A percentile compares a stretch with the other conserved stretches of the same genome.
phyloP scores from a whole-genome alignment of 1,284 basidiomycete genomes.

The Schizophyllum amplum region DNA sequence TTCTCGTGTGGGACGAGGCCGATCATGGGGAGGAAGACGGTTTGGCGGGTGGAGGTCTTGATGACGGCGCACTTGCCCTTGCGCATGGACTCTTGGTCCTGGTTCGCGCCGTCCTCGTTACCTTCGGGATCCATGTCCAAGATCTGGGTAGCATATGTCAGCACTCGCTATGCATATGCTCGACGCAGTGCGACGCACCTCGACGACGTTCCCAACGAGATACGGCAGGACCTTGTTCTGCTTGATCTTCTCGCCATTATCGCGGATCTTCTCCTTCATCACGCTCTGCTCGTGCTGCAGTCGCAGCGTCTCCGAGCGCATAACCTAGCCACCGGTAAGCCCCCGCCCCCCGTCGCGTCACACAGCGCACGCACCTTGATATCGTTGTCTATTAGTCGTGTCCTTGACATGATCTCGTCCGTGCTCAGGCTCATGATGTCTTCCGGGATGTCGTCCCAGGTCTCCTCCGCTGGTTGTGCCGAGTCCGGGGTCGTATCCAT shows the following conservation, averaged over 20 bases:
- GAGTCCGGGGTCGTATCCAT: slow-evolving; percentile 74
- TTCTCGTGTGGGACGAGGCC: slow-evolving; percentile 91
- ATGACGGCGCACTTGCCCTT: slow-evolving; percentile 98
- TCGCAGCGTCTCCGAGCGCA: slow-evolving; percentile 89
- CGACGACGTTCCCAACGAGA: slow-evolving; percentile 95
- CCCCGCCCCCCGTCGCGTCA: background rate
- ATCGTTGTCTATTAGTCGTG: slow-evolving; percentile 89
- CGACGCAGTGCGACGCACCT: slow-evolving; percentile 42
- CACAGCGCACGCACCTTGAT: slow-evolving; percentile 57
- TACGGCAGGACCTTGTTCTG: slow-evolving; percentile 99
- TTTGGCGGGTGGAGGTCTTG: slow-evolving; percentile 97
- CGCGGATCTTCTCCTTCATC: slow-evolving; percentile 98
- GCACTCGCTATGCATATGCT: slow-evolving; percentile 1
- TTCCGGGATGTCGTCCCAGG: slow-evolving; percentile 77
- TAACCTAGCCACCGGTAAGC: slow-evolving; percentile 59
- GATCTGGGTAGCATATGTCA: slow-evolving; percentile 47
- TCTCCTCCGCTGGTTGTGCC: slow-evolving; percentile 56
- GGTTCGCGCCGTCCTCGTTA: slow-evolving; percentile 90
- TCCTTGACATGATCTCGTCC: slow-evolving; percentile 83
- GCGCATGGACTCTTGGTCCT: slow-evolving; percentile 89
- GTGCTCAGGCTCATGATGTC: slow-evolving; percentile 68
- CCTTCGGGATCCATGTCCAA: slow-evolving; percentile 91
- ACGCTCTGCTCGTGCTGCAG: slow-evolving; percentile 90
- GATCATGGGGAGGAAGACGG: slow-evolving; percentile 96
- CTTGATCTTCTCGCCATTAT: slow-evolving; percentile 98